Percentiles rank a stretch among this genome's conserved stretches.
These are phyloP conservation scores for Mortierella antarctica DNA, from an alignment of 192 early-diverging fungal species.

Conservation along the genomic window DNA sequence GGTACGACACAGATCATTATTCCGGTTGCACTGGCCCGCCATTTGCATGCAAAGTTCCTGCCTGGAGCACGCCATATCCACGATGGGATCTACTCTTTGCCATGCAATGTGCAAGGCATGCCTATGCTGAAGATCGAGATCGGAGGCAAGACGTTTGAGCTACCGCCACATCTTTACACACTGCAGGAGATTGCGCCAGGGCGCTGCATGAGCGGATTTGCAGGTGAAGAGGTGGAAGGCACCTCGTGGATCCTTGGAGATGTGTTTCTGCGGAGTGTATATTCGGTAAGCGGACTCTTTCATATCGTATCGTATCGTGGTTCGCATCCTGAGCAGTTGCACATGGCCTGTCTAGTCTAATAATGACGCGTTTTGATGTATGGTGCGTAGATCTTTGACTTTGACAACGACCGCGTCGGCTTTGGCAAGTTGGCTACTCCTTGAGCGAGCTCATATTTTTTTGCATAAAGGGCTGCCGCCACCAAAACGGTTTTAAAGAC, in stretches of 20 bases:
- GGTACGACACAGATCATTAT: constrained; percentile 51
- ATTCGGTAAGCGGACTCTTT: constrained; percentile 25
- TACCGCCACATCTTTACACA: constrained; percentile 33
- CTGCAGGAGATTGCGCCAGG: constrained; percentile 45
- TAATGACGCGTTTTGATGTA: not conserved
- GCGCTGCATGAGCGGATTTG: constrained; percentile 51
- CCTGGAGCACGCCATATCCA: constrained; percentile 43
- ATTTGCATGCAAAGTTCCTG: constrained; percentile 28
- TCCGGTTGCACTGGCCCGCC: constrained; percentile 31
- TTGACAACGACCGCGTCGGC: constrained; percentile 46
- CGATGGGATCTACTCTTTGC: constrained; percentile 46
- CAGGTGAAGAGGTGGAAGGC: constrained; percentile 45
- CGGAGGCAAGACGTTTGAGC: constrained; percentile 28
- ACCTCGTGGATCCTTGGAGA: constrained; percentile 51
- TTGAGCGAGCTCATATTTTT: not conserved
- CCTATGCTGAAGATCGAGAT: constrained; percentile 28
- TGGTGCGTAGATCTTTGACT: constrained; percentile 39
- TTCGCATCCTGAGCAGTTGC: not conserved
- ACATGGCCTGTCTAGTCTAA: not conserved
- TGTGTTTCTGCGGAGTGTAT: constrained; percentile 45
- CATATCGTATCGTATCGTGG: not conserved
- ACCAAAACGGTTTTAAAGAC: too few species aligned
- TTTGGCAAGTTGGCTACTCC: constrained; percentile 24
- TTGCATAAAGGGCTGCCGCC: too few species aligned
- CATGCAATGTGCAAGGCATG: constrained; percentile 30